Conservation (phyloP, 495 filamentous ascomycete species). For the Beverwykella pulmonaria region DNA sequence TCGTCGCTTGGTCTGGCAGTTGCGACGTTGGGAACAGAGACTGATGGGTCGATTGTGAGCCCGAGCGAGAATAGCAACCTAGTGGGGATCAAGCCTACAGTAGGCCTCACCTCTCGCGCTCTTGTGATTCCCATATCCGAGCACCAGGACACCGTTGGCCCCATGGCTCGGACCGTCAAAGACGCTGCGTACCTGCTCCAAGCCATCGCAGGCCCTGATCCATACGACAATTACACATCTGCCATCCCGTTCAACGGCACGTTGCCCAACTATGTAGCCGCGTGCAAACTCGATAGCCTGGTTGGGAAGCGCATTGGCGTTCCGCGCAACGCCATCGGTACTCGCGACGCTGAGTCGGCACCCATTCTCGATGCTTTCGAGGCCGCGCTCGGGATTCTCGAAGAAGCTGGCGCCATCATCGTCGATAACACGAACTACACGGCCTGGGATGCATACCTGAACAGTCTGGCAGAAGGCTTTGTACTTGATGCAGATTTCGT, state of each 20-base stretch:
- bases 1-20: conserved; percentile 54
- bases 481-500: conserved; percentile 48
- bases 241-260: conserved; percentile 51
- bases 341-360: conserved; percentile 20
- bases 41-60: conserved; percentile 46
- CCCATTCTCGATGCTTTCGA: conserved; percentile 53
- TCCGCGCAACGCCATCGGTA: conserved; percentile 49
- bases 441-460: conserved; percentile 43
- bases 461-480: conserved; percentile 33
- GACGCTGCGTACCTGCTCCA: conserved; percentile 69
- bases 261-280: conserved; percentile 55
- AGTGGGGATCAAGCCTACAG: conserved; percentile 68
- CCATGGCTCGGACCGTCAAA: conserved; percentile 65
- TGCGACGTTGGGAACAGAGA: conserved; percentile 55
- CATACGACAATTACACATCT: conserved; percentile 56
- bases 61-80: conserved; percentile 46
- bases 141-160: conserved; percentile 67
- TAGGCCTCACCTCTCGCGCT: conserved; percentile 65
- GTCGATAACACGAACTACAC: conserved; percentile 59
- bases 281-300: conserved; percentile 54
- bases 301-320: conserved; percentile 57
- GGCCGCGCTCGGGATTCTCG: conserved; percentile 48
- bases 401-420: conserved; percentile 55
- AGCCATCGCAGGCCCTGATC: conserved; percentile 61
- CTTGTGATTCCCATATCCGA: conserved; percentile 65